A percentile compares a stretch with the other conserved stretches of the same genome.
Evolutionary conservation across 352 stramenopile species (phyloP).

Genomic region (Pythium phragmiticola): DNA sequence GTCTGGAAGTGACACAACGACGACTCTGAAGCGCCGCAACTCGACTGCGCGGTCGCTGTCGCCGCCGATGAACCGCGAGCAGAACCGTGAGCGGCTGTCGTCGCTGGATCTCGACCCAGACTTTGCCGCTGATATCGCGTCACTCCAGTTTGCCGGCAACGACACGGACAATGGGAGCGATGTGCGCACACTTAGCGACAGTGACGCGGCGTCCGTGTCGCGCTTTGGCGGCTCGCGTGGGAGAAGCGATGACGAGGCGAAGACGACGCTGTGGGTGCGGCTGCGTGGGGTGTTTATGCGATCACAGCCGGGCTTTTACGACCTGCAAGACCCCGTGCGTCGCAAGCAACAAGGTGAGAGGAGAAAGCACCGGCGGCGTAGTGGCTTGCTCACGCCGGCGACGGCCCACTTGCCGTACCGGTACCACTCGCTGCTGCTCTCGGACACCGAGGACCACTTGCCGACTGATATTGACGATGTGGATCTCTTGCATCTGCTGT

Average conservation of each 20-base stretch:
- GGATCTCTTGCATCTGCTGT: constrained; percentile 27
- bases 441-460: constrained; percentile 20
- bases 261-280: constrained; percentile 11
- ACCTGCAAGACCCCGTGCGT: constrained; percentile 31
- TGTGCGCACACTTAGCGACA: not conserved
- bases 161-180: not conserved
- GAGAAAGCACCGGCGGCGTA: not conserved
- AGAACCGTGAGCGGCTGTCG: constrained; percentile 1
- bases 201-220: not conserved
- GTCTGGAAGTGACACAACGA: not conserved
- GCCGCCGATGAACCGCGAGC: constrained; percentile 1
- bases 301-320: constrained; percentile 32
- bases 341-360: constrained; percentile 36
- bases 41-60: constrained; percentile 10
- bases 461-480: constrained; percentile 27
- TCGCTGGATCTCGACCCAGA: constrained; percentile 20
- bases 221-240: not conserved
- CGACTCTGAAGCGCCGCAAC: constrained; percentile 12
- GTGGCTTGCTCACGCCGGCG: constrained; percentile 15
- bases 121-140: constrained; percentile 14
- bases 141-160: constrained; percentile 11
- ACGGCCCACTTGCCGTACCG: constrained; percentile 24
- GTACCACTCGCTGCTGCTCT: constrained; percentile 28
- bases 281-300: constrained; percentile 20
- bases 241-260: not conserved